These are phyloP conservation scores for Myriosclerotinia duriaeana DNA, from an alignment of 2,329 filamentous ascomycete species.

Conservation along the genomic window DNA sequence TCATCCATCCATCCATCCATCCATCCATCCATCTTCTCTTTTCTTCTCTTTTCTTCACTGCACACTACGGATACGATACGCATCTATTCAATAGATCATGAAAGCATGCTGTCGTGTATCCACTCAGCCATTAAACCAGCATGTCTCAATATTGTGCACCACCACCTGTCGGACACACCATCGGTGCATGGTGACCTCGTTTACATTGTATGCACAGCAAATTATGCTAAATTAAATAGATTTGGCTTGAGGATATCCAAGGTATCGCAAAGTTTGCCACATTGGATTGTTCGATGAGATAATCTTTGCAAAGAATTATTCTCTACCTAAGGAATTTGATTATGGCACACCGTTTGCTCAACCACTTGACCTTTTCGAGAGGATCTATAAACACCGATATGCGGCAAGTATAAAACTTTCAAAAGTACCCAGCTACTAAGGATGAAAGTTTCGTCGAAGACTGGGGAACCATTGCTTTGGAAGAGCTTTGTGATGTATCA, in stretches of 20 bases:
- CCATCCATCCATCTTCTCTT: not conserved
- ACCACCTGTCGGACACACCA: not conserved
- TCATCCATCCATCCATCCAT: not conserved
- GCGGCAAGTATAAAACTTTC: not conserved
- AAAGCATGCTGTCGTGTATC: constrained; percentile 17
- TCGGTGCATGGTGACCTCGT: not conserved
- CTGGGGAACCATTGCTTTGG: not conserved
- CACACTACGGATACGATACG: not conserved
- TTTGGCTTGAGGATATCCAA: not conserved
- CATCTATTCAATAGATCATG: constrained; percentile 20
- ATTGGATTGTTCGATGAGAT: not conserved
- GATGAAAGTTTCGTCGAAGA: not conserved
- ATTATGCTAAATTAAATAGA: not conserved
- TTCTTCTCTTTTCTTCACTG: not conserved
- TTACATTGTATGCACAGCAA: not conserved
- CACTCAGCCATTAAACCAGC: not conserved
- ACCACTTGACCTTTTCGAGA: too few species aligned
- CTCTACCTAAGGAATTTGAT: not conserved
- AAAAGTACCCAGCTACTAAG: not conserved
- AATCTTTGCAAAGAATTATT: not conserved
- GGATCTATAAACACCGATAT: not conserved
- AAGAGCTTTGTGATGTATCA: not conserved
- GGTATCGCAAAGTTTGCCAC: not conserved
- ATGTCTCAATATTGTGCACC: not conserved
- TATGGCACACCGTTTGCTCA: not conserved